Conservation (phyloP, 129 eudicot species). For the Saposhnikovia divaricata region DNA sequence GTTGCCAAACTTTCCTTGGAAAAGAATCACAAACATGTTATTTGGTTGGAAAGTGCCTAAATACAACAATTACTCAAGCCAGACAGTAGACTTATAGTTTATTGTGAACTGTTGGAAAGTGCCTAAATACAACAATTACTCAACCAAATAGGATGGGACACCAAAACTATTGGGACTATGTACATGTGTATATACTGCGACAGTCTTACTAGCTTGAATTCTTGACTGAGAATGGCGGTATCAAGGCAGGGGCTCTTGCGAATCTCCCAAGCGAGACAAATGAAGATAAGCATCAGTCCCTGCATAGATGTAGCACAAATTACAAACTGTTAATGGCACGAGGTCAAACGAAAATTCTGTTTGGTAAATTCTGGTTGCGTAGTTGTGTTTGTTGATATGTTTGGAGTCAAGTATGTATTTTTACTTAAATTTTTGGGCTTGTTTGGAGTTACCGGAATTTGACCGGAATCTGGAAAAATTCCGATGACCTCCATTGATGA, state of each 20-base stretch:
- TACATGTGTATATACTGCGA: neutral
- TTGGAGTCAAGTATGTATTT: too few relatives aligned
- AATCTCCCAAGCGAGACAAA: slow-evolving; percentile 87
- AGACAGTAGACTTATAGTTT: too few relatives aligned
- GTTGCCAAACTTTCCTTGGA: neutral
- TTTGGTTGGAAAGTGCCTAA: neutral
- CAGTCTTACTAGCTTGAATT: neutral
- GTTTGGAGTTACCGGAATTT: too few relatives aligned
- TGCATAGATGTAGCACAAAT: slow-evolving; percentile 19
- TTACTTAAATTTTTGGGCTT: too few relatives aligned
- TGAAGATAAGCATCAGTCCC: slow-evolving; percentile 97
- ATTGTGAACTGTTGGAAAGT: too few relatives aligned
- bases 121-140: too few relatives aligned
- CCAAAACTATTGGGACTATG: neutral
- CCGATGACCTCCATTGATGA: too few relatives aligned
- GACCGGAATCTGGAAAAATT: too few relatives aligned
- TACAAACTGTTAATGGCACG: neutral
- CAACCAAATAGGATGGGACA: too few relatives aligned
- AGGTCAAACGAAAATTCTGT: neutral
- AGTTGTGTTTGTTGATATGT: too few relatives aligned
- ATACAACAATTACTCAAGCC: neutral
- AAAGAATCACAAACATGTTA: too few relatives aligned
- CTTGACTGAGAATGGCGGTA: neutral
- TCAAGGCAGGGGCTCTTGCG: slow-evolving; percentile 88
- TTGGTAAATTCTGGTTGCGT: too few relatives aligned